phyloP scores from a whole-genome alignment of 495 filamentous ascomycete species.

The Lentithecium fluviatile region DNA sequence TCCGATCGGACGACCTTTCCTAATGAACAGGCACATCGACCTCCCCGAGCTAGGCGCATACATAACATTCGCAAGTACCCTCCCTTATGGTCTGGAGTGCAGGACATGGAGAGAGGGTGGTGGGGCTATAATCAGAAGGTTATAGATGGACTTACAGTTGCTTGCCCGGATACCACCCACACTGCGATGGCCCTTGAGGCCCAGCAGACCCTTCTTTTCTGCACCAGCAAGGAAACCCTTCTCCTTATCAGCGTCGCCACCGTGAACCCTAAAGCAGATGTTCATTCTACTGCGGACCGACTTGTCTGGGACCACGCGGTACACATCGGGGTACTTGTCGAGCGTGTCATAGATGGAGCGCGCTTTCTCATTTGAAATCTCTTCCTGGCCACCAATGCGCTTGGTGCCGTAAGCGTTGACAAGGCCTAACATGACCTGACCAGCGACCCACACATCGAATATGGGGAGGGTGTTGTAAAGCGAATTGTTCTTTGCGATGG shows the following conservation, averaged over 20 bases:
- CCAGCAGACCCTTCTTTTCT: constrained; percentile 59
- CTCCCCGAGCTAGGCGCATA: constrained; percentile 8
- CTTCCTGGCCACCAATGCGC: constrained; percentile 71
- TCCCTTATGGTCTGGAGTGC: not conserved
- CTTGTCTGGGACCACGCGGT: constrained; percentile 71
- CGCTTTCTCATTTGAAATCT: constrained; percentile 68
- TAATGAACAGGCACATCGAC: not conserved
- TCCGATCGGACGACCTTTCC: not conserved
- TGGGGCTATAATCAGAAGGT: not conserved
- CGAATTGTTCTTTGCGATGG: constrained; percentile 80
- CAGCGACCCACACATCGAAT: constrained; percentile 87
- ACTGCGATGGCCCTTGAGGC: constrained; percentile 79
- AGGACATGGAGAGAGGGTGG: not conserved
- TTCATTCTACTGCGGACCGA: constrained; percentile 81
- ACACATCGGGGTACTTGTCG: constrained; percentile 67
- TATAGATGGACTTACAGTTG: constrained; percentile 48
- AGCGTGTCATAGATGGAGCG: constrained; percentile 69
- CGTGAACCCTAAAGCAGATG: constrained; percentile 78
- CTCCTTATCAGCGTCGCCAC: constrained; percentile 63
- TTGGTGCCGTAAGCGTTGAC: constrained; percentile 57
- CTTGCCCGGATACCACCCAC: constrained; percentile 68
- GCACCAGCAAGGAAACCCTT: constrained; percentile 76
- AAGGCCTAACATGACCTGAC: constrained; percentile 73
- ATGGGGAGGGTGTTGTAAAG: constrained; percentile 95
- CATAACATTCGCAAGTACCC: constrained; percentile 21